Base-by-base conservation (phyloP, 129 eudicot species). In the Chrysanthemum lavandulifolium region DNA sequence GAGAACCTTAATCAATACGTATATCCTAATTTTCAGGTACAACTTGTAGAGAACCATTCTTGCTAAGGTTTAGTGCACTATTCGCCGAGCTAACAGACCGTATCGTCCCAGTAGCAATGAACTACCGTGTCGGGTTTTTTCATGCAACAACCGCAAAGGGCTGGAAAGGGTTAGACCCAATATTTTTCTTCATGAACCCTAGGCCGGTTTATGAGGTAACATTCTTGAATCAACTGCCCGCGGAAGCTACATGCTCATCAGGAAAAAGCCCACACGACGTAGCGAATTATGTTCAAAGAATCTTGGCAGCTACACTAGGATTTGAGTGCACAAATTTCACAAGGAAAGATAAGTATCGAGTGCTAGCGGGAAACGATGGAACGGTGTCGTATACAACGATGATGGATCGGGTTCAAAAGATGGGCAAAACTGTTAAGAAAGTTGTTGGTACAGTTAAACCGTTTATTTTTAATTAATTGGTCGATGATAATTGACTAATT, bases 221-320 rank as follows among this genome's bases (percentile, higher is more conserved):
- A 1, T 79, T 79, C 69, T 73, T 79, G 74, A 79, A 67, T 65
- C 83, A 79, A 66, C 66, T 94, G 68, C 96, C 97, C 6, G 83
- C 65, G 0, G 98, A 94, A 66, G 98, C 91, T n/a, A 94, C 97
- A 0, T 94, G 98, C 67, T 87, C 97, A 16, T 81, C 96, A 0
- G 98, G 98, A 4, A 94, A 88, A 68, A 94, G 95, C 54, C 96
- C 98, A 2, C 90, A 90, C 7, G 98, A 94, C 2, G 98, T 94
- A 1, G 98, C 98, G 0, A 94, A 94, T 72, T 90, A 94, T 14
- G 98, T 94, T 55, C 98, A 94, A 67, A 82, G 97, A 63, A 80
- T 90, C 60, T 84, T 94, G 89, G 97, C 89, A 1, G 93, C 92
- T 0, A 88, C 98, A 2, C 72, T 94, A 70, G 98, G 98, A 72